Evolutionary conservation across 1,284 basidiomycete species (phyloP).

Genomic region (Jaminaea rosea): DNA sequence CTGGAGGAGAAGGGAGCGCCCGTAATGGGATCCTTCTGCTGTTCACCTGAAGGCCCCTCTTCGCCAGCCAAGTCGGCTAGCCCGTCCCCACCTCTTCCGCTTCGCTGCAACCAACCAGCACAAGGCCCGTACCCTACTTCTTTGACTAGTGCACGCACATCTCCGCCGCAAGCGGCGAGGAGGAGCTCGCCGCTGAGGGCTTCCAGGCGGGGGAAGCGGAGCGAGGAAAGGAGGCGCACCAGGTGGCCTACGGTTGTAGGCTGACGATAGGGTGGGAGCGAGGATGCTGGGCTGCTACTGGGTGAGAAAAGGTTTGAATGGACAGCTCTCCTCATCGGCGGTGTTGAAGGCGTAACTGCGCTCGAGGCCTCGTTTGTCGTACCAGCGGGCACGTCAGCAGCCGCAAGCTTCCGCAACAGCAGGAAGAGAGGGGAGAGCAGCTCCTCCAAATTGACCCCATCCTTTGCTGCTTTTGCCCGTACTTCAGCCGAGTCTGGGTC

Average conservation of each 20-base stretch:
- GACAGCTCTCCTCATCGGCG: too few species aligned
- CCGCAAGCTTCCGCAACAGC: slow-evolving; percentile 22
- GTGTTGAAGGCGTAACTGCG: too few species aligned
- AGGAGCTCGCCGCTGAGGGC: slow-evolving; percentile 29
- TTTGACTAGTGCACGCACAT: slow-evolving; percentile 19
- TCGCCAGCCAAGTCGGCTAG: too few species aligned
- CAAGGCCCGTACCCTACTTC: slow-evolving; percentile 37
- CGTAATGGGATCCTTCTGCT: slow-evolving; percentile 31
- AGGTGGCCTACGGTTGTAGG: slow-evolving; percentile 22
- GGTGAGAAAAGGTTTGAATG: too few species aligned
- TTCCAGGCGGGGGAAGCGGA: slow-evolving; percentile 19
- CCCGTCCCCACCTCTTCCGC: slow-evolving; percentile 2
- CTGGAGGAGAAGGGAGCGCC: slow-evolving; percentile 6
- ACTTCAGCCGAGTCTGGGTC: too few species aligned
- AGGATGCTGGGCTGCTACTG: too few species aligned
- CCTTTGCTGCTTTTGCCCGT: neutral
- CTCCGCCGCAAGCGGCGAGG: slow-evolving; percentile 20
- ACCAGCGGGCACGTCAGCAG: too few species aligned
- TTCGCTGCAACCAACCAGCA: slow-evolving; percentile 31
- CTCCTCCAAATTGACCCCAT: slow-evolving; percentile 29
- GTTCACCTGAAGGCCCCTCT: slow-evolving; percentile 6
- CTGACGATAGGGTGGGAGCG: too few species aligned
- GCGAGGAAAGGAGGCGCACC: slow-evolving; percentile 27
- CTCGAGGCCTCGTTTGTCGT: too few species aligned
- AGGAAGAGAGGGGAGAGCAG: slow-evolving; percentile 23